Evolutionary conservation across 1,284 basidiomycete species (phyloP).

Genomic region (Rugiboletus extremiorientalis): DNA sequence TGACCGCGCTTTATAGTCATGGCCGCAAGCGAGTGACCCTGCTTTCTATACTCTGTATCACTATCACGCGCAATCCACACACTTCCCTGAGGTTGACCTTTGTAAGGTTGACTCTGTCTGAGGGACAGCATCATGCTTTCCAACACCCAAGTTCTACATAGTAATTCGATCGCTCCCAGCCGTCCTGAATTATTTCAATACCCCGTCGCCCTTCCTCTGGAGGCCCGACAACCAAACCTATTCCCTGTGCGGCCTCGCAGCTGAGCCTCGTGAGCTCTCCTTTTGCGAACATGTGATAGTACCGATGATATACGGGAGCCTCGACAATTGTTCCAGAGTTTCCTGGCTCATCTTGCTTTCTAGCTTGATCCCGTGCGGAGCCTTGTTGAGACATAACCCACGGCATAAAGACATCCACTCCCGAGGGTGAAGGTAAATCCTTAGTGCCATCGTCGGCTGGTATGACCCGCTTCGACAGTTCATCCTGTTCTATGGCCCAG

Average conservation of each 20-base stretch:
- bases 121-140: conserved; percentile 35
- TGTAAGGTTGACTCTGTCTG: neutral
- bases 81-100: conserved; percentile 8
- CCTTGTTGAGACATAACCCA: conserved; percentile 53
- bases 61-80: conserved; percentile 24
- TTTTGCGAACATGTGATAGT: conserved; percentile 90
- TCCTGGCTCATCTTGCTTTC: conserved; percentile 1
- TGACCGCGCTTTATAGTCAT: conserved; percentile 38
- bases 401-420: conserved; percentile 72
- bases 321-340: neutral
- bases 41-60: conserved; percentile 25
- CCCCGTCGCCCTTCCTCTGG: conserved; percentile 37
- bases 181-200: conserved; percentile 66
- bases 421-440: conserved; percentile 10
- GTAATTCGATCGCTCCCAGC: conserved; percentile 87
- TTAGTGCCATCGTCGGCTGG: conserved; percentile 31
- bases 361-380: conserved; percentile 13
- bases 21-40: conserved; percentile 36
- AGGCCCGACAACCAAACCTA: conserved; percentile 55
- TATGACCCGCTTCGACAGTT: conserved; percentile 71
- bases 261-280: conserved; percentile 74
- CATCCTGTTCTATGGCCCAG: conserved; percentile 97
- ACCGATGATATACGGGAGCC: conserved; percentile 67
- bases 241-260: conserved; percentile 54
- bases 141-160: conserved; percentile 72